Evolutionary conservation across 805 yeast genomes (phyloP), one percentile per base, ranked within the genome.

Genomic region (Cyberlindnera suaveolens): DNA sequence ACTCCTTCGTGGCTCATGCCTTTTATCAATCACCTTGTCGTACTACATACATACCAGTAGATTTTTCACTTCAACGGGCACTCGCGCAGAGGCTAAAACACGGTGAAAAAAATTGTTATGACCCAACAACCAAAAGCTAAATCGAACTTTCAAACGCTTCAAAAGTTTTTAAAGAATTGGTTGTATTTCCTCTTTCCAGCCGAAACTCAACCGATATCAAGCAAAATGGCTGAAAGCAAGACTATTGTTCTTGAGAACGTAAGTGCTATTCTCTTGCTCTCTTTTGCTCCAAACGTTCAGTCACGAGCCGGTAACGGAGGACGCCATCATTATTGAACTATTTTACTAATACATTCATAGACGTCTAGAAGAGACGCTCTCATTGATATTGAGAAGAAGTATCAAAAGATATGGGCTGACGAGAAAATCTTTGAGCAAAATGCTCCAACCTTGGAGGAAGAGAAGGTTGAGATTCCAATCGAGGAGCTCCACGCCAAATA

Each of bases 301-400:
- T 36, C 39, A 36, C 15, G 27, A 30, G 27, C 18, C 18, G 30
- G 30, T 20, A 36, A 34, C n/a, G n/a, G 26, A 18, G 8, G 37
- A 34, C 19, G 37, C 27, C 37, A 15, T 33, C 27, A 9, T 15
- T 1, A 32, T 3, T 29, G 30, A 26, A 42, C 36, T 27, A 32
- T 17, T 31, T 11, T 35, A 41, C 47, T 42, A 40, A 48, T 45
- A 29, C 14, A 13, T 13, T 15, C 14, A 58, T 74, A 86, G 69
- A 93, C 99, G 42, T 77, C 86, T 53, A 89, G 98, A 71, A 83
- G 99, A 71, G 99, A 93, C 75, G 80, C 91, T 43, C 77, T 93
- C 56, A 83, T 88, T 51, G 95, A 73, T 29, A 82, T 87, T 57
- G 99, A 93, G 66, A 80, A 85, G 67, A 84, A 82, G 65, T 90